Base-by-base conservation (phyloP, 345 rosid genomes). In the Eucalyptus urophylla region DNA sequence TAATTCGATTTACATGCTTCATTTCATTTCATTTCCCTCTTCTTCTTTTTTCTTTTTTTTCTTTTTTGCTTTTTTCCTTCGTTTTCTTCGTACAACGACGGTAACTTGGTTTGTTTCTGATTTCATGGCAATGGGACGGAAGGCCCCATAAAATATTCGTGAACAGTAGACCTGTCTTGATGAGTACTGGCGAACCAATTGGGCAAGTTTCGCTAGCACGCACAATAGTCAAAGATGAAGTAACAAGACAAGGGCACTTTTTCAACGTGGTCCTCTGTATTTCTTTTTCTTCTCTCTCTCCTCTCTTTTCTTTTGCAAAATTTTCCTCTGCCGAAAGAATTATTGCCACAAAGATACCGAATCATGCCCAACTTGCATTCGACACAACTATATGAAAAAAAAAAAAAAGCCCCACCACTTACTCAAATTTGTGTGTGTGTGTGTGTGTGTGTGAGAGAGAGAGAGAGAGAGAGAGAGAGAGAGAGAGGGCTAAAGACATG, bases 401-500 rank as follows among this genome's bases (percentile, higher is more conserved):
- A 29, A 21, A 11, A 21, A 50, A 24, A 76, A 69, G 29, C 89
- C 85, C 89, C 89, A 88, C 86, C 89, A 88, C 86, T 76, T 87
- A 17, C 88, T 50, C 83, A 65, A 33, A 72, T 33, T 72, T 37
- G 80, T 33, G 80, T 9, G 80, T 21, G 58, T 51, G 54, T 19
- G 56, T 53, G 56, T 53, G 56, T 53, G 53, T 50, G 51, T 13
- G 49, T 47, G 49, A 8, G 47, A 9, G 49, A 9, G 49, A 9
- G 49, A 10, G 47, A 8, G 49, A 11, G 49, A 11, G 22, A 88
- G 89, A 86, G 54, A 19, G 43, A 49, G 43, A 85, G 86, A 56
- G 37, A 80, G 89, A 86, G 60, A 0, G 67, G 27, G 72, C n/a
- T 88, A 60, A 90, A 92, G 90, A 86, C 88, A 91, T 92, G 89